phyloP scores from a whole-genome alignment of 1,139 yeast genomes.

The Nakaseomyces delphensis region DNA sequence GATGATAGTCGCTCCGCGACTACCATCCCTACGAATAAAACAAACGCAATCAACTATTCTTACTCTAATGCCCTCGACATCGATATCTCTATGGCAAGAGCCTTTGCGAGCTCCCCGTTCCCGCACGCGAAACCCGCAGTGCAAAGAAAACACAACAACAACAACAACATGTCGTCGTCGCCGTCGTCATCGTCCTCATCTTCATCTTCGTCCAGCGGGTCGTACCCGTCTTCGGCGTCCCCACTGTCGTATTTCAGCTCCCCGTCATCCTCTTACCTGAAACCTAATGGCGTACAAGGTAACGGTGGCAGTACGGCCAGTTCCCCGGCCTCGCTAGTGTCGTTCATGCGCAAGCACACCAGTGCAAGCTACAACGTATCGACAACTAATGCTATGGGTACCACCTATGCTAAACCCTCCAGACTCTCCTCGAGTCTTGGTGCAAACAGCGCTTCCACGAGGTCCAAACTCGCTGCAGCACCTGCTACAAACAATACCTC shows the following conservation, averaged over 20 bases:
- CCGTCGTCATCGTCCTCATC: slow-evolving; percentile 11
- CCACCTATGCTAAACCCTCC: slow-evolving; percentile 7
- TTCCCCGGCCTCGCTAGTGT: slow-evolving; percentile 7
- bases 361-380: slow-evolving; percentile 7
- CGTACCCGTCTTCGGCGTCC: slow-evolving; percentile 14
- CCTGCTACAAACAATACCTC: background rate
- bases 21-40: slow-evolving; percentile 19
- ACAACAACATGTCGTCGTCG: slow-evolving; percentile 20
- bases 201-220: slow-evolving; percentile 9
- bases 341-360: slow-evolving; percentile 15
- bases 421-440: slow-evolving; percentile 6
- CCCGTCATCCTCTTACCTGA: slow-evolving; percentile 9
- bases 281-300: background rate
- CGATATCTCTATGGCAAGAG: slow-evolving; percentile 45
- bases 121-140: slow-evolving; percentile 31
- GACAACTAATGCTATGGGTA: slow-evolving; percentile 1
- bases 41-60: slow-evolving; percentile 8
- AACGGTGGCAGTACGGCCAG: background rate
- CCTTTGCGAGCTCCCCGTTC: slow-evolving; percentile 24
- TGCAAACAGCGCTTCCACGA: background rate
- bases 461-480: background rate
- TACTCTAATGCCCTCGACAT: slow-evolving; percentile 36
- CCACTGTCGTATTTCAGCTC: slow-evolving; percentile 10
- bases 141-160: background rate
- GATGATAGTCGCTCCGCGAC: slow-evolving; percentile 32